Conservation (phyloP, 768 basidiomycete genomes). For the Suillus alpinus region DNA sequence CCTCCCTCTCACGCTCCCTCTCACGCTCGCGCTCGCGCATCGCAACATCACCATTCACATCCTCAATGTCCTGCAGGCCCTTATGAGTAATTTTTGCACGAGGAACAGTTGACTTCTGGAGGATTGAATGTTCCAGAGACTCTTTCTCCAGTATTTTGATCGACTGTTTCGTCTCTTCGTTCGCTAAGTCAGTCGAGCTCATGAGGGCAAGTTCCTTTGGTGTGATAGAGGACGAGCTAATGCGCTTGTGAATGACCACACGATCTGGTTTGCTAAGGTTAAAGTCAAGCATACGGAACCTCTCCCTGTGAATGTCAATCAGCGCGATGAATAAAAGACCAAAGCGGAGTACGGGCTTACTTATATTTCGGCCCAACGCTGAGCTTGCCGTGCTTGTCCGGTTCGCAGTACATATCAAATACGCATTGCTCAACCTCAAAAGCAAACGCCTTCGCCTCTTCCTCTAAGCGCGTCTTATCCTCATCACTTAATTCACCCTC, state of each 20-base stretch:
- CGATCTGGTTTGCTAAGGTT: conserved; percentile 85
- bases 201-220: conserved; percentile 76
- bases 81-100: conserved; percentile 92
- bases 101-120: conserved; percentile 61
- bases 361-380: conserved; percentile 78
- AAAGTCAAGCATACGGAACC: conserved; percentile 87
- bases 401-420: conserved; percentile 74
- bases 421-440: conserved; percentile 72
- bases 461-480: conserved; percentile 53
- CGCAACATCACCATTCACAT: conserved; percentile 54
- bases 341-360: conserved; percentile 39
- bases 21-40: conserved; percentile 44
- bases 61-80: conserved; percentile 88
- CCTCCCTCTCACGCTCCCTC: conserved; percentile 58
- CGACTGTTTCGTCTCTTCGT: conserved; percentile 80
- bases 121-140: conserved; percentile 80
- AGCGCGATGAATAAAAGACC: conserved; percentile 5
- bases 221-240: conserved; percentile 62
- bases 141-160: conserved; percentile 82
- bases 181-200: conserved; percentile 86
- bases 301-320: conserved; percentile 53
- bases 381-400: conserved; percentile 65
- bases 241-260: conserved; percentile 73
- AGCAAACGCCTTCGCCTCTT: conserved; percentile 62
- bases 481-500: conserved; percentile 57